Base-by-base conservation (phyloP, 208 protist genomes). In the Herpetomonas samuelpessoai region DNA sequence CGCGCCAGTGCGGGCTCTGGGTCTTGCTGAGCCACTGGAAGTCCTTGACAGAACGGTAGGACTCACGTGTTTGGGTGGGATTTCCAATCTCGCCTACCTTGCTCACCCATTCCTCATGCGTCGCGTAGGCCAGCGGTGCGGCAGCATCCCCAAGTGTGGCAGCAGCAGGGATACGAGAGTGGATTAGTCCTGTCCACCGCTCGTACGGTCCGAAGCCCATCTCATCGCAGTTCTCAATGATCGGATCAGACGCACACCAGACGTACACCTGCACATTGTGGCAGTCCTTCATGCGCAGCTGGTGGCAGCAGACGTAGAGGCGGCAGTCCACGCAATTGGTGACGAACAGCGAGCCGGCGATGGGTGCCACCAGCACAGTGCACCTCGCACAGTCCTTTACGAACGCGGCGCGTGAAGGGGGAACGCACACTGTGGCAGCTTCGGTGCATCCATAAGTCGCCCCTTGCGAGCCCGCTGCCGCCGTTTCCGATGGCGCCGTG, bases 1-100 rank as follows among this genome's bases (percentile, higher is more conserved):
- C 71, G 25, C 78, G 68, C 86, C 89, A 96, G 57, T 96, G 78
- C 24, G 89, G 89, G 51, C 86, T 93, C 22, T 60, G 59, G 21
- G 70, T 81, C 70, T 91, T 91, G 41, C 72, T 80, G 30, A 96
- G 69, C 86, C 89, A 93, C 62, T 92, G 86, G 62, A 96, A 96
- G 64, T 96, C 89, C 54, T 93, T 79, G 24, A 96, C 80, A 22
- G 50, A 73, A n/a, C 44, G 65, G 61, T 88, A 92, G 41, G 63
- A 70, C 21, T 56, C 44, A 55, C 66, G 64, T 21, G 71, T 74
- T 4, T 57, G 50, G 46, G 50, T 69, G 16, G 57, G 49, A 63
- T 79, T 62, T 1, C 55, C 47, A 30, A 87, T 76, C 45, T 90
- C 88, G 22, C 83, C 85, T 2, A 92, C 78, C 30, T 48, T 26